Conservation (phyloP, 192 early-diverging fungal species). For the Umbelopsis sp. region DNA sequence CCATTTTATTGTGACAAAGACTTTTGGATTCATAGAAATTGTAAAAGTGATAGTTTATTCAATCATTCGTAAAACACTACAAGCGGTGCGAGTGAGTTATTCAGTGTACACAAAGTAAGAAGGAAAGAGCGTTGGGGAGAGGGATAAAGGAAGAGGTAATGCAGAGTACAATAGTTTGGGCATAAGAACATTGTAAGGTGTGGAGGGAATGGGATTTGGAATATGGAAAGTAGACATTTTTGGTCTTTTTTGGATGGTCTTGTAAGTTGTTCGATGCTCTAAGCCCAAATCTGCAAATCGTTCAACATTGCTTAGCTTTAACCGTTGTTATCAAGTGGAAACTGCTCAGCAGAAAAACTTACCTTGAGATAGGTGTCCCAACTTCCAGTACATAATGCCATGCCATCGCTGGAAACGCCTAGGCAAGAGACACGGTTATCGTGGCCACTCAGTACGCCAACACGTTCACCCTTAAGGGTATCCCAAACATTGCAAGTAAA, state of each 20-base stretch:
- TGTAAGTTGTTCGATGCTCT: background rate
- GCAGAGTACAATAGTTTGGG: too few species aligned
- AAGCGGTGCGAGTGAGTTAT: background rate
- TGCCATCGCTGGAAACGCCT: slow-evolving; percentile 95
- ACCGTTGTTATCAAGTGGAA: too few species aligned
- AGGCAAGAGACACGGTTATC: slow-evolving; percentile 97
- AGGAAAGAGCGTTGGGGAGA: background rate
- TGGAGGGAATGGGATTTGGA: background rate
- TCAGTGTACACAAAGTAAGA: background rate
- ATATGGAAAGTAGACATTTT: background rate
- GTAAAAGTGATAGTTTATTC: background rate
- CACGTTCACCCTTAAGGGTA: slow-evolving; percentile 92
- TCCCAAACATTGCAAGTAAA: slow-evolving; percentile 99
- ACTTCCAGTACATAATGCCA: slow-evolving; percentile 97
- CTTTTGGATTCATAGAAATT: too few species aligned
- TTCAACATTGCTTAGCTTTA: too few species aligned
- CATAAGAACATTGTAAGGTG: background rate
- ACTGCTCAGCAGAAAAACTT: slow-evolving; percentile 33
- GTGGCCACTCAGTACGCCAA: slow-evolving; percentile 91
- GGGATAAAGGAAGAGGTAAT: background rate
- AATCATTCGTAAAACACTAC: background rate
- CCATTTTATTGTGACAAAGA: too few species aligned
- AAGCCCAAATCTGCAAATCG: slow-evolving; percentile 25
- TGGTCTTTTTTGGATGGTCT: background rate
- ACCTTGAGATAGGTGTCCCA: slow-evolving; percentile 99